Base-by-base conservation (phyloP, 1,284 basidiomycete species). In the Leccinum colubrinum region DNA sequence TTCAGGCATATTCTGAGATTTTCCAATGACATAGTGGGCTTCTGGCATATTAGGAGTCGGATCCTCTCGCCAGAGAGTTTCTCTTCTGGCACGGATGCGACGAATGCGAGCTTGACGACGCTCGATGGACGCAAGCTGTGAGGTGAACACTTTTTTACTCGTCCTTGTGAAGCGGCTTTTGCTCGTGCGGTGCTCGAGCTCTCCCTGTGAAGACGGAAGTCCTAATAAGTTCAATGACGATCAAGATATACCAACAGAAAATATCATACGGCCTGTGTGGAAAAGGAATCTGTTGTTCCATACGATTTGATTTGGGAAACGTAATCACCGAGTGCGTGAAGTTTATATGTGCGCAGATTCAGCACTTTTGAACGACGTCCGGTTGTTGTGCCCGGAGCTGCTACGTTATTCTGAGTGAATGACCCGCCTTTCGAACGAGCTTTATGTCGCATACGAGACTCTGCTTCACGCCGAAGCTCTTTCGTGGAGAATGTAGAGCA, bases 61-160 rank as follows among this genome's bases (percentile, higher is more conserved):
- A 15, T 50, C 48, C 3, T 50, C 12, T 50, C 20, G 48, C 0
- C 22, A 22, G 22, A 22, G 22, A 20, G 20, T 8, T 1, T 50
- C 48, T 50, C 48, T 50, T 25, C 20, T 15, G 2, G 48, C 6
- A 15, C 48, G 48, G 4, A 50, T 50, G 0, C 48, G 22, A 0
- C 48, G 48, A 1, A 50, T 50, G 2, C 48, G 22, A 43, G n/a
- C 15, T 17, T 43, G 41, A 0, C 41, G 41, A 11, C 41, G 41
- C 41, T 43, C 41, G 5, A 50, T 50, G 0, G 48, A 20, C 0
- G 22, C 48, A 22, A 50, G 20, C 0, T 50, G 48, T 4, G 48
- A 50, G 0, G 20, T 50, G 20, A 50, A 50, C 1, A 0, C 12
- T 0, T 50, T 50, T 22, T 1, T 3, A 8, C 48, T 50, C 0